phyloP scores from a whole-genome alignment of 2,329 filamentous ascomycete genomes.

The Xylaria sp. region DNA sequence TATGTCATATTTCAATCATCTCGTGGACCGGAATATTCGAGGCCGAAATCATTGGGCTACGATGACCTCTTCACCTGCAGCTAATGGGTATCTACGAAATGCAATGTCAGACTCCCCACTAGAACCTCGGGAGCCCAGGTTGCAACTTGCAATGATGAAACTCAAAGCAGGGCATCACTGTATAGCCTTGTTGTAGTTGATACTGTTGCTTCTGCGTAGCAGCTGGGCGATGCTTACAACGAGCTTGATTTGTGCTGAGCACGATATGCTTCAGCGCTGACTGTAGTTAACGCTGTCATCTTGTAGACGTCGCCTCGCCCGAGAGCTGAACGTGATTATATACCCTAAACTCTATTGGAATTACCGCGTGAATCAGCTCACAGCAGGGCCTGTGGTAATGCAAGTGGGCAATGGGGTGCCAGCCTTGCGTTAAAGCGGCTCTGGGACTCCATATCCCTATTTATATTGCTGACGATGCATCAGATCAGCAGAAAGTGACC shows the following conservation, averaged over 20 bases:
- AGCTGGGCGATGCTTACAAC: background rate
- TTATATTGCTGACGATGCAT: background rate
- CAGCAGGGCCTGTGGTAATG: background rate
- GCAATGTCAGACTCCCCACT: background rate
- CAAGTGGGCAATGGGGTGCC: background rate
- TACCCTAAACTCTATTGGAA: background rate
- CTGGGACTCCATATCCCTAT: background rate
- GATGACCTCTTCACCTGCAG: background rate
- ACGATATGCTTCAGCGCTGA: conserved; percentile 1
- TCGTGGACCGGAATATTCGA: background rate
- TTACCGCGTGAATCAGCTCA: background rate
- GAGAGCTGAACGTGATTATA: conserved; percentile 8
- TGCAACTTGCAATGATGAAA: background rate
- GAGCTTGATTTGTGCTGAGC: background rate
- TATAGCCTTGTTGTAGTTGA: background rate
- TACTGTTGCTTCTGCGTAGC: background rate
- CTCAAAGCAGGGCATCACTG: conserved; percentile 5
- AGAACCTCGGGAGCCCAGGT: background rate
- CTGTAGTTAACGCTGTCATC: conserved; percentile 12
- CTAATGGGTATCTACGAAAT: conserved; percentile 1
- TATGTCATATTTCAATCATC: background rate
- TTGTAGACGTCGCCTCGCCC: conserved; percentile 20
- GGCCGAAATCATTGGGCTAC: background rate
- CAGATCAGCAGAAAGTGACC: background rate
- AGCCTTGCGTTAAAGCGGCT: background rate